A percentile compares a stretch with the other conserved stretches of the same genome.
Evolutionary conservation across 2,329 filamentous ascomycete species (phyloP).

Genomic region (Blastomyces silverae): DNA sequence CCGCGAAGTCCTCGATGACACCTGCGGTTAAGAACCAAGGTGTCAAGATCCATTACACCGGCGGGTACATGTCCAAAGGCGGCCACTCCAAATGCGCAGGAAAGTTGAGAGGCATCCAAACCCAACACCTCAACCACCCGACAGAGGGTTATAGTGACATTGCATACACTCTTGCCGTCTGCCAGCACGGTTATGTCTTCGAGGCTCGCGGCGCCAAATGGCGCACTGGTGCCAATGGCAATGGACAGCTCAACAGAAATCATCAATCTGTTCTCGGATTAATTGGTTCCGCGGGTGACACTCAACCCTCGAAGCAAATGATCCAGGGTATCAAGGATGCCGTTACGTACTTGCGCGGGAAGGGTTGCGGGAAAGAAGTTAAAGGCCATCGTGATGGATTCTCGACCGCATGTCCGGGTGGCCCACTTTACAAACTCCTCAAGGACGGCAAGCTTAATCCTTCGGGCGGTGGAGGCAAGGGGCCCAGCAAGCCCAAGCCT

Average conservation of each 20-base stretch:
- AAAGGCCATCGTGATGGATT: conserved; percentile 14
- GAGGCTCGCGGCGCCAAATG: conserved; percentile 10
- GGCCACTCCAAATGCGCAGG: conserved; percentile 12
- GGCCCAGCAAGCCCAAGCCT: conserved; percentile 6
- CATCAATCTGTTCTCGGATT: conserved; percentile 13
- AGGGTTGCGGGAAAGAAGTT: conserved; percentile 12
- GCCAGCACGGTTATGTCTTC: conserved; percentile 16
- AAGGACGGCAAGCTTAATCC: conserved; percentile 15
- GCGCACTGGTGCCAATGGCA: conserved; percentile 14
- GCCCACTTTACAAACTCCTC: conserved; percentile 13
- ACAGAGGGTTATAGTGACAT: conserved; percentile 12
- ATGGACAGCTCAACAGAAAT: conserved; percentile 1
- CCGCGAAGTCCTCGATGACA: not conserved
- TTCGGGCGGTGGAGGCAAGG: not conserved
- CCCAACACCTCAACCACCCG: conserved; percentile 7
- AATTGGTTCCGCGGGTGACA: conserved; percentile 6
- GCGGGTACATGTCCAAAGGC: not conserved
- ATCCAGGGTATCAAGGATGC: conserved; percentile 15
- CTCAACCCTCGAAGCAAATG: conserved; percentile 2
- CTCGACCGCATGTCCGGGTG: conserved; percentile 13
- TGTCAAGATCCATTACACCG: conserved; percentile 16
- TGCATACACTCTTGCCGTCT: conserved; percentile 16
- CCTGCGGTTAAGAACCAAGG: conserved; percentile 2
- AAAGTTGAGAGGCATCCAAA: conserved; percentile 9
- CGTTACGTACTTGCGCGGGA: conserved; percentile 12